Percentiles rank a stretch among this genome's conserved stretches.
phyloP scores from a whole-genome alignment of 768 basidiomycete species.

The Pisolithus sp. region DNA sequence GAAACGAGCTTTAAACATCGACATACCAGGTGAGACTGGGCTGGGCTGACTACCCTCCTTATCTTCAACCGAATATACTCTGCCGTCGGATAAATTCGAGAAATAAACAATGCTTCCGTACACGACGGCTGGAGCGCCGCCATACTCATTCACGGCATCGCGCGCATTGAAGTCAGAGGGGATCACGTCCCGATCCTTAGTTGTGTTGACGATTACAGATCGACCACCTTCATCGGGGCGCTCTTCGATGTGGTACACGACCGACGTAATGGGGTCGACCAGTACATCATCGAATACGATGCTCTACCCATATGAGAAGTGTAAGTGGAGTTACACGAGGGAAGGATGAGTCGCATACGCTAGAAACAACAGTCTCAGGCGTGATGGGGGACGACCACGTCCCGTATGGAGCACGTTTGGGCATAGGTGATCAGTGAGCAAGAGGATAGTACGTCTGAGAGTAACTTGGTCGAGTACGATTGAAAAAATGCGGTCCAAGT shows the following conservation, averaged over 20 bases:
- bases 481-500: no score
- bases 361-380: slow-evolving; percentile 41
- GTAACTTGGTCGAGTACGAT: no score
- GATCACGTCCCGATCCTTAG: slow-evolving; percentile 40
- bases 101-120: slow-evolving; percentile 47
- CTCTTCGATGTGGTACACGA: slow-evolving; percentile 51
- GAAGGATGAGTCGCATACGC: slow-evolving; percentile 19
- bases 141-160: slow-evolving; percentile 59
- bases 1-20: no score
- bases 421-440: no score
- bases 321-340: background rate
- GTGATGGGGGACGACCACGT: slow-evolving; percentile 54
- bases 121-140: slow-evolving; percentile 50
- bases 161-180: slow-evolving; percentile 46
- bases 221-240: slow-evolving; percentile 50
- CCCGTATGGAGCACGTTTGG: slow-evolving; percentile 41
- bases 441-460: no score
- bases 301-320: slow-evolving; percentile 32
- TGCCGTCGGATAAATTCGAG: slow-evolving; percentile 45
- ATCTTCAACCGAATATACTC: slow-evolving; percentile 39
- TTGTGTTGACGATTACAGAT: slow-evolving; percentile 46
- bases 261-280: slow-evolving; percentile 41
- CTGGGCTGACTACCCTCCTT: slow-evolving; percentile 26
- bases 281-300: slow-evolving; percentile 37
- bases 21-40: slow-evolving; percentile 53